Percentiles rank a stretch among this genome's conserved stretches.
Evolutionary conservation across 768 basidiomycete genomes (phyloP).

Genomic region (Lentinus brumalis): DNA sequence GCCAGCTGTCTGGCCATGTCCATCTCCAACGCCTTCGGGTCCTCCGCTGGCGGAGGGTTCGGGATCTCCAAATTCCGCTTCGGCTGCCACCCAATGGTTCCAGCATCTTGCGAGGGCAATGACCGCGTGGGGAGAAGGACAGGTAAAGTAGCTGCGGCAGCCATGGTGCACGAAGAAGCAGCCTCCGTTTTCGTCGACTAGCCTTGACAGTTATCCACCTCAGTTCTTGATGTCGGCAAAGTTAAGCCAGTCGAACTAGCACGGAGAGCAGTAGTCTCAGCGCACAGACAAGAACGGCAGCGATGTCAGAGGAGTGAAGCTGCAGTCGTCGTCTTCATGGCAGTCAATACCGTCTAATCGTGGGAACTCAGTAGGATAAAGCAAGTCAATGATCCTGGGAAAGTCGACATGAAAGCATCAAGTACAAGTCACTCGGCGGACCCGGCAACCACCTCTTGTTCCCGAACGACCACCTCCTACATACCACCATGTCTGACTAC

Average conservation of each 20-base stretch:
- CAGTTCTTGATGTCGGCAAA: no score
- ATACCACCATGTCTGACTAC: slow-evolving; percentile 29
- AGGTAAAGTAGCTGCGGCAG: slow-evolving; percentile 4
- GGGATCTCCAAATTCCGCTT: slow-evolving; percentile 62
- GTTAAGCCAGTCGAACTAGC: no score
- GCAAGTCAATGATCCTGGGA: background rate
- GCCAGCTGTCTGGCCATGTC: slow-evolving; percentile 70
- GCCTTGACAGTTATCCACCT: no score
- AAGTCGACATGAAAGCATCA: background rate
- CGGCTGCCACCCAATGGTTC: slow-evolving; percentile 71
- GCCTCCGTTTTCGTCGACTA: no score
- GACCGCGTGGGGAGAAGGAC: slow-evolving; percentile 13
- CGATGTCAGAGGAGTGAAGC: no score
- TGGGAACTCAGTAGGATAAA: no score
- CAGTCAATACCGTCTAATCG: no score
- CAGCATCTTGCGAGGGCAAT: background rate
- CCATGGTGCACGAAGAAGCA: background rate
- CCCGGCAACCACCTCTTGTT: background rate
- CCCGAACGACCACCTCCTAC: background rate
- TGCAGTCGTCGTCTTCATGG: no score
- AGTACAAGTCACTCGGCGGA: background rate
- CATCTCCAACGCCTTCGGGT: slow-evolving; percentile 73
- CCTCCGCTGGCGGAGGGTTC: slow-evolving; percentile 84
- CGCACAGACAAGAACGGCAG: no score
- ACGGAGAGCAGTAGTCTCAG: no score